A percentile compares a stretch with the other conserved stretches of the same genome.
phyloP scores from a whole-genome alignment of 202 grass and related monocot species.

The Zoysia matrella region DNA sequence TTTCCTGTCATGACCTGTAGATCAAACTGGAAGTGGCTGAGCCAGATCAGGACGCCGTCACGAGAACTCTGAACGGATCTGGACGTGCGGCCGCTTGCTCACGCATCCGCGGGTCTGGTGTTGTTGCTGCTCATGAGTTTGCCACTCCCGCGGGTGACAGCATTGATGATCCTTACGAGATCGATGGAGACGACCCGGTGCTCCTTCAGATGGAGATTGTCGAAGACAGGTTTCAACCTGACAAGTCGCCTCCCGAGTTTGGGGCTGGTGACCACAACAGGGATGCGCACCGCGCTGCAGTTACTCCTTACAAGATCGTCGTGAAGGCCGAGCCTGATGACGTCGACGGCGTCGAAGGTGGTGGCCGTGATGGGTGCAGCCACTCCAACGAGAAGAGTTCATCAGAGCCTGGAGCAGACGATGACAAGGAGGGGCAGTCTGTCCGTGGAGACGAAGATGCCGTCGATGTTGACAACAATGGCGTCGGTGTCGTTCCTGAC shows the following conservation, averaged over 20 bases:
- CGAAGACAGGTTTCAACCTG: background rate
- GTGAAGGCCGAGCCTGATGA: background rate
- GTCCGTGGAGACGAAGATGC: background rate
- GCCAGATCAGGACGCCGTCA: background rate
- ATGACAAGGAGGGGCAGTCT: background rate
- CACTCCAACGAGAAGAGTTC: background rate
- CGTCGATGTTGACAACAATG: background rate
- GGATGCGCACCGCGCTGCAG: background rate
- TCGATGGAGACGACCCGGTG: background rate
- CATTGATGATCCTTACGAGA: constrained; percentile 4
- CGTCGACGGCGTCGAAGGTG: background rate
- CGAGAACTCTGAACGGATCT: background rate
- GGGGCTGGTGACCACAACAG: background rate
- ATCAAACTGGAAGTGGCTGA: constrained; percentile 38
- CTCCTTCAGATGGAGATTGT: background rate
- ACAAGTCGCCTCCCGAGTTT: background rate
- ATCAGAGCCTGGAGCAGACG: background rate
- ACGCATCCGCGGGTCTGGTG: background rate
- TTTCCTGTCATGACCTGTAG: constrained; percentile 36
- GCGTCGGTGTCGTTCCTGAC: background rate
- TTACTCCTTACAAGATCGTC: background rate
- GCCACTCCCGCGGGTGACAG: constrained; percentile 8
- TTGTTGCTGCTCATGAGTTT: background rate
- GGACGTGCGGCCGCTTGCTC: background rate
- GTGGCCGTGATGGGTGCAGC: constrained; percentile 4